phyloP scores from a whole-genome alignment of 495 filamentous ascomycete genomes.

The Penicillium angulare region DNA sequence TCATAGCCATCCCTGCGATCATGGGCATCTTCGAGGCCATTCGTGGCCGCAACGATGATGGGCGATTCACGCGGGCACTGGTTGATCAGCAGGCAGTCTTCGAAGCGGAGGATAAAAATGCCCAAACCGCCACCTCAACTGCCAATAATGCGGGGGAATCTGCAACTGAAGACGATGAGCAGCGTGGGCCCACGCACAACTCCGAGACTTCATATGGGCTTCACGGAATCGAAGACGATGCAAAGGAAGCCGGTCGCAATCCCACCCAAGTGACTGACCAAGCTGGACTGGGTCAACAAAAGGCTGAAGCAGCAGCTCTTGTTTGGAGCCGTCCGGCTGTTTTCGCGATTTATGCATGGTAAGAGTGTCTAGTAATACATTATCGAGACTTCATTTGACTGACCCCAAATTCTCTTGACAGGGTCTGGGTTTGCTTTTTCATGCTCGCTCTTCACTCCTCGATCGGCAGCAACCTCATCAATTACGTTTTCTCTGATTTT shows the following conservation, averaged over 20 bases:
- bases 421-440: constrained; percentile 46
- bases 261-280: constrained; percentile 24
- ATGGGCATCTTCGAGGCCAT: constrained; percentile 12
- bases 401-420: constrained; percentile 3
- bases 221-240: constrained; percentile 21
- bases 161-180: not conserved
- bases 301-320: constrained; percentile 44
- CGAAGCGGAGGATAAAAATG: not conserved
- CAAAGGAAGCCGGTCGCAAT: constrained; percentile 21
- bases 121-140: not conserved
- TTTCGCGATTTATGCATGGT: constrained; percentile 40
- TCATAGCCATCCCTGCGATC: not conserved
- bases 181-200: not conserved
- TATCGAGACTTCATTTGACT: no score
- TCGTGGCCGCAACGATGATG: constrained; percentile 7
- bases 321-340: constrained; percentile 37
- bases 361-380: constrained; percentile 22
- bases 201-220: constrained; percentile 1
- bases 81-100: not conserved
- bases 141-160: not conserved
- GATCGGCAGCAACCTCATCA: constrained; percentile 35
- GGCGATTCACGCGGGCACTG: not conserved
- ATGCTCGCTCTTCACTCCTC: constrained; percentile 40
- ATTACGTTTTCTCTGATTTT: constrained; percentile 39
- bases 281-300: constrained; percentile 36